Evolutionary conservation across 2,329 filamentous ascomycete genomes (phyloP), one percentile per base, ranked within the genome.

Genomic region (Gliomastix tumulicola): DNA sequence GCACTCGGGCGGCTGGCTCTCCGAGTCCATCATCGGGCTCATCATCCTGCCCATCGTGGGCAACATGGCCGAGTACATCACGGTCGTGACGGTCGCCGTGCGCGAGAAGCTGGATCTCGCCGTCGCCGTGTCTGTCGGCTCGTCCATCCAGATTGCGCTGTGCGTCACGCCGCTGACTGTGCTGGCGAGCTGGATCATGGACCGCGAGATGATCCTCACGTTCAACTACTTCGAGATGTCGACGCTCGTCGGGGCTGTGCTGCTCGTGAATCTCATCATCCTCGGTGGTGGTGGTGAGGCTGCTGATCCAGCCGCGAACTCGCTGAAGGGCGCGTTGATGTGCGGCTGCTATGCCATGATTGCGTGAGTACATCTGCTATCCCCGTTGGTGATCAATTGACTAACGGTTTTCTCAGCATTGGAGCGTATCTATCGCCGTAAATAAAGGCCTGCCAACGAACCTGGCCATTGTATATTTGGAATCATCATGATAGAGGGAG

Each of bases 201-300:
- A 62, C 11, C 67, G 68, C 27, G 66, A 76, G 16, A 69, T 80
- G 55, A 66, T 74, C n/a, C 66, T 88, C 34, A 81, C 83, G 46
- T 88, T 88, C 57, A 81, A 81, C 47, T 70, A 80, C 23, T 88
- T 88, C 51, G 83, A 88, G 61, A 86, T 82, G 1, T 77, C 85
- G 16, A 77, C 79, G 25, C 70, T 88, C 49, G 82, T 87, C 49
- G 74, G 84, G 5, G 76, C 71, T 4, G 80, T 83, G 4, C 66
- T 87, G 41, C 74, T 88, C 33, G 82, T 87, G 49, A 86, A 85
- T 55, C 79, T 86, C 47, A 62, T 88, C n/a, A 81, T 88, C 37
- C 69, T 84, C 20, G 82, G 84, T 47, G 83, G 82, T 12, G 71
- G 82, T 44, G 79, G 73, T 49, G n/a, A n/a, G n/a, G n/a, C n/a